Conservation (phyloP, 2,329 filamentous ascomycete genomes). For the Alternaria consortialis region DNA sequence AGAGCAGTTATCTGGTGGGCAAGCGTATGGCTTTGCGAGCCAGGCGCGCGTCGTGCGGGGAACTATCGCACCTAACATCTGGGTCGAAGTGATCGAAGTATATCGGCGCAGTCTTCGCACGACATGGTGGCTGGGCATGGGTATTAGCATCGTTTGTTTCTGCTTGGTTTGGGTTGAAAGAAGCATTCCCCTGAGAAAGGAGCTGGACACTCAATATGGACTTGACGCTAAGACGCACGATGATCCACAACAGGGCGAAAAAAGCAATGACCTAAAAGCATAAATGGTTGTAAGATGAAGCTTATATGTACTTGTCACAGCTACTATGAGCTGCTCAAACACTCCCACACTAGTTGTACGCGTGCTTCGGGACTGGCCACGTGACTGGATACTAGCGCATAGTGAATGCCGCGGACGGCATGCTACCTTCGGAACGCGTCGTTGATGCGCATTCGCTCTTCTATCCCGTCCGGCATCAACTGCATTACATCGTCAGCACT, state of each 20-base stretch:
- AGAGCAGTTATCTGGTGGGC: not conserved
- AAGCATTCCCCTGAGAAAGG: conserved; percentile 2
- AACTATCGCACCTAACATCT: not conserved
- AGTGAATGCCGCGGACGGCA: conserved; percentile 28
- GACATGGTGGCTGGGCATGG: not conserved
- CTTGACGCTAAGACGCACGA: conserved; percentile 5
- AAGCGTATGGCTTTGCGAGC: conserved; percentile 8
- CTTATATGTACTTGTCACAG: not conserved
- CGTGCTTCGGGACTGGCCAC: not conserved
- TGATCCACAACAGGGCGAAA: not conserved
- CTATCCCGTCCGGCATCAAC: conserved; percentile 41
- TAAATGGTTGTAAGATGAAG: not conserved
- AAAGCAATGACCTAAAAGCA: not conserved
- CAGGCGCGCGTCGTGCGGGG: not conserved
- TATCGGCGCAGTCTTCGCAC: not conserved
- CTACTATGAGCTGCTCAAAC: not conserved
- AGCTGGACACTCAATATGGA: conserved; percentile 12
- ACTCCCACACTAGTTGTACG: not conserved
- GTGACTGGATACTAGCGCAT: conserved; percentile 18
- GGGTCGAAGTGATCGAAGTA: not conserved
- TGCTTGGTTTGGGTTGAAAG: not conserved
- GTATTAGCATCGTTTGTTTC: conserved; percentile 3
- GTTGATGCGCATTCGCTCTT: conserved; percentile 42
- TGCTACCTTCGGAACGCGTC: conserved; percentile 31
- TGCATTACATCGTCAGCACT: conserved; percentile 52